Evolutionary conservation across 352 stramenopile species (phyloP).

Genomic region (Globisporangium recalcitrans): DNA sequence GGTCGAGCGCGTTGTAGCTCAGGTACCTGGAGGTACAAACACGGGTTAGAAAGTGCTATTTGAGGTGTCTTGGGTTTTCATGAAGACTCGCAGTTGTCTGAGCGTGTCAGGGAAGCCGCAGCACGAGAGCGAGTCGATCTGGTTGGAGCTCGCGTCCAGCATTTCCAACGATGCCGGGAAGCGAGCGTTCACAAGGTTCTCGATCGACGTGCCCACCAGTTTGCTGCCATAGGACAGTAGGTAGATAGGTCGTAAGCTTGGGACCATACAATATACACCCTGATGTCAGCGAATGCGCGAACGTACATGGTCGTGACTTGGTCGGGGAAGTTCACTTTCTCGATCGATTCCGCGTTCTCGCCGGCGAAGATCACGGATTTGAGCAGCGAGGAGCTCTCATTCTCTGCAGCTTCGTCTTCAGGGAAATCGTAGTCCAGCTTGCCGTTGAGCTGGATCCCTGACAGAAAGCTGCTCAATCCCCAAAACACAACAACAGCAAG

Average conservation of each 20-base stretch:
- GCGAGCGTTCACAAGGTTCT: constrained; percentile 4
- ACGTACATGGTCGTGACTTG: constrained; percentile 3
- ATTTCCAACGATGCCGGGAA: constrained; percentile 1
- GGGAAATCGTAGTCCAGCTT: constrained; percentile 6
- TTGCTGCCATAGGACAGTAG: neutral
- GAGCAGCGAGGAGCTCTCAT: neutral
- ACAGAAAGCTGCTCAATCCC: neutral
- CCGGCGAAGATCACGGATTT: neutral
- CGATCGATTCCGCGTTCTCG: neutral
- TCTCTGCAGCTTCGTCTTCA: neutral
- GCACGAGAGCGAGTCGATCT: constrained; percentile 3
- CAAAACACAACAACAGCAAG: too few species aligned
- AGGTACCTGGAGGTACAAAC: neutral
- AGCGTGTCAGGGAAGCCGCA: constrained; percentile 5
- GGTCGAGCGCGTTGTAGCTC: constrained; percentile 7
- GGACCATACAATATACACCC: neutral
- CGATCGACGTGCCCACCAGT: constrained; percentile 5
- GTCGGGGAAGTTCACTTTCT: constrained; percentile 3
- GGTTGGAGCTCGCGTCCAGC: constrained; percentile 7
- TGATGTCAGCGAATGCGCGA: neutral
- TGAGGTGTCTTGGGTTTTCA: too few species aligned
- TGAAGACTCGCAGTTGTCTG: neutral
- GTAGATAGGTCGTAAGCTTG: neutral
- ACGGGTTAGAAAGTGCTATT: too few species aligned
- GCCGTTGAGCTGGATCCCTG: neutral